phyloP scores from a whole-genome alignment of 208 protist genomes.

The Trypanosoma congolense region DNA sequence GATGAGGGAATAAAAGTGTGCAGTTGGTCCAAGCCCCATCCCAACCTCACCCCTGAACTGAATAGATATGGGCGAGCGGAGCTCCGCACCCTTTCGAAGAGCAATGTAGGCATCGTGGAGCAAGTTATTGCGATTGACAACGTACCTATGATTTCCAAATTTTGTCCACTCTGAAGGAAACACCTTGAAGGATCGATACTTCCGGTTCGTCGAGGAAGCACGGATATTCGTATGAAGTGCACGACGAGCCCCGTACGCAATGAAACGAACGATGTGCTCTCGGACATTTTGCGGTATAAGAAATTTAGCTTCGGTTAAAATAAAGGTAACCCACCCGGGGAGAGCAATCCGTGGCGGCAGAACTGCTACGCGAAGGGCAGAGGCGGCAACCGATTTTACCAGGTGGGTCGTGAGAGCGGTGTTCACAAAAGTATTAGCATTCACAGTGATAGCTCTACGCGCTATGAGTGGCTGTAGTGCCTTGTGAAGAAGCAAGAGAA shows the following conservation, averaged over 20 bases:
- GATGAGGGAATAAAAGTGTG: constrained; percentile 87
- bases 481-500: constrained; percentile 73
- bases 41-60: constrained; percentile 88
- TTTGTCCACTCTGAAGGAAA: constrained; percentile 62
- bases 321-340: constrained; percentile 76
- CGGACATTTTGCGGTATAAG: constrained; percentile 55
- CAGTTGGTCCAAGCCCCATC: constrained; percentile 83
- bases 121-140: constrained; percentile 54
- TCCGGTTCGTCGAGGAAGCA: constrained; percentile 38
- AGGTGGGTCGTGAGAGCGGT: constrained; percentile 36
- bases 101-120: constrained; percentile 57
- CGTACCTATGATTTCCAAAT: constrained; percentile 79
- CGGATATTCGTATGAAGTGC: constrained; percentile 61
- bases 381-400: constrained; percentile 64
- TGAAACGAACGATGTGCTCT: constrained; percentile 60
- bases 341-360: constrained; percentile 69
- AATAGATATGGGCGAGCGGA: constrained; percentile 72
- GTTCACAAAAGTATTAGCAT: constrained; percentile 40
- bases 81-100: constrained; percentile 62
- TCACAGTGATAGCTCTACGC: constrained; percentile 6
- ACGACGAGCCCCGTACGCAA: constrained; percentile 75
- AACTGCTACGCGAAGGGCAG: constrained; percentile 71
- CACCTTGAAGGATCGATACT: constrained; percentile 29
- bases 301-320: constrained; percentile 67
- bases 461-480: constrained; percentile 16